Percentiles rank a stretch among this genome's conserved stretches.
Conservation (phyloP, 106 monocot species). For the Dendrobium chrysotoxum region DNA sequence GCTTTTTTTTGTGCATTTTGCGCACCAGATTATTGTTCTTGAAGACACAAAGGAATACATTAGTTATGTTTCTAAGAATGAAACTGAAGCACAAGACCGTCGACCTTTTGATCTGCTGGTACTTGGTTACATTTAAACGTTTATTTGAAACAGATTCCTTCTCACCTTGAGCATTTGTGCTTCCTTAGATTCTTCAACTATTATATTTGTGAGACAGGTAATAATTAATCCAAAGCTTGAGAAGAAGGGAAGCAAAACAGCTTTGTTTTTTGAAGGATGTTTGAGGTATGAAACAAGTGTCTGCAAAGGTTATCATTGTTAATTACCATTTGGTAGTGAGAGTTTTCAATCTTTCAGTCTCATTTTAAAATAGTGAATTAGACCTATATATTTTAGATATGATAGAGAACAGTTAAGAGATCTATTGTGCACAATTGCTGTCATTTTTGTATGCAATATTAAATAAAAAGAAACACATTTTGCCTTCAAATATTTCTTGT, state of each 20-base stretch:
- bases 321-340: background rate
- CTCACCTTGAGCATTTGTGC: background rate
- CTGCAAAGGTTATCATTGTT: background rate
- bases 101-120: constrained; percentile 89
- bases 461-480: no score
- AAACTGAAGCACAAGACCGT: constrained; percentile 77
- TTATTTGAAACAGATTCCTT: background rate
- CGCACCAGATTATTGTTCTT: constrained; percentile 77
- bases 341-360: background rate
- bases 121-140: background rate
- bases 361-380: background rate
- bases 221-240: constrained; percentile 79
- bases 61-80: constrained; percentile 57
- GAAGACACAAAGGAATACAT: constrained; percentile 94
- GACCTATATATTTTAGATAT: background rate
- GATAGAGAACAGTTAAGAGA: no score
- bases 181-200: constrained; percentile 7
- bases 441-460: no score
- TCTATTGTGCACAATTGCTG: no score
- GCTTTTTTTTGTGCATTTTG: background rate
- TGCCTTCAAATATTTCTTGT: no score
- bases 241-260: constrained; percentile 61
- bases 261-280: constrained; percentile 93
- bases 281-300: constrained; percentile 48
- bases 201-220: constrained; percentile 31